Conservation (phyloP, 106 monocot species). For the Allium fistulosum region DNA sequence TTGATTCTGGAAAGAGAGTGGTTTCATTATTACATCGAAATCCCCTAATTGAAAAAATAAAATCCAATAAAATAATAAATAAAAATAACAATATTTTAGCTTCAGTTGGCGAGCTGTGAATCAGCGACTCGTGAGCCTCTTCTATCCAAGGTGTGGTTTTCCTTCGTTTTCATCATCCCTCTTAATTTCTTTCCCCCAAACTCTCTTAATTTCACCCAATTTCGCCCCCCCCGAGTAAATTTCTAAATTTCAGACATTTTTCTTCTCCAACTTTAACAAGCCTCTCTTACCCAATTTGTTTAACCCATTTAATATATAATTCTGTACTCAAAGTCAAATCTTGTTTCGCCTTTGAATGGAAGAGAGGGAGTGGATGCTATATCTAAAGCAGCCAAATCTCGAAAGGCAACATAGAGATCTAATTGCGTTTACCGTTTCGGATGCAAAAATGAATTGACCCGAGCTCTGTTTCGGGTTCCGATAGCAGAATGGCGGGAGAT, state of each 20-base stretch:
- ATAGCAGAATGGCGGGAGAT: conserved; percentile 10
- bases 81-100: too few species aligned
- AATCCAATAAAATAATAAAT: too few species aligned
- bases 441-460: conserved; percentile 34
- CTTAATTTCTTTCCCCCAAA: neutral
- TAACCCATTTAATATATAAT: neutral
- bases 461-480: conserved; percentile 32
- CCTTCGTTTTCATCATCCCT: conserved; percentile 11
- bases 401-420: conserved; percentile 10
- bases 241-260: neutral
- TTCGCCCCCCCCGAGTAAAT: neutral
- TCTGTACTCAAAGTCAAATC: neutral
- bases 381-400: conserved; percentile 30
- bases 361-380: conserved; percentile 19
- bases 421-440: neutral
- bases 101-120: too few species aligned
- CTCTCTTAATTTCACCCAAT: neutral
- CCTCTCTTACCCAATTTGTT: conserved; percentile 1
- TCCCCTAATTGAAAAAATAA: too few species aligned
- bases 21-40: too few species aligned
- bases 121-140: neutral
- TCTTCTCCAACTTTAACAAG: neutral
- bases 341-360: neutral
- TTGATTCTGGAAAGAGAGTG: too few species aligned
- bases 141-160: conserved; percentile 19